These are phyloP conservation scores for Porogramme epimiltina DNA, from an alignment of 1,284 basidiomycete genomes.

Conservation along the genomic window DNA sequence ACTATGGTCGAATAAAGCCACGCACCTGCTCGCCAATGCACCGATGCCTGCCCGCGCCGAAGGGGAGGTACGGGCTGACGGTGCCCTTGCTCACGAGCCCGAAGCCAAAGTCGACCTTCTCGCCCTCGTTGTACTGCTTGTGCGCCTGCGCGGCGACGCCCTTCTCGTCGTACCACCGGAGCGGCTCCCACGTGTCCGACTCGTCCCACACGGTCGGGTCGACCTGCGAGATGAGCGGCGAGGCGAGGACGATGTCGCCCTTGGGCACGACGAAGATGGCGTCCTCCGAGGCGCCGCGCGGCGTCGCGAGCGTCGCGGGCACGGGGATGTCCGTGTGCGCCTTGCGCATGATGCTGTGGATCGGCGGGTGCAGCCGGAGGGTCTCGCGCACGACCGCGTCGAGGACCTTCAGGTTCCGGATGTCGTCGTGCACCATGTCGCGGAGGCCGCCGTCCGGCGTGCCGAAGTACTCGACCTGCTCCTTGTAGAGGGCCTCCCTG, in stretches of 20 bases:
- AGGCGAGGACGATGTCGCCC: constrained; percentile 91
- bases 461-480: constrained; percentile 86
- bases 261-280: constrained; percentile 85
- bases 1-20: constrained; percentile 2
- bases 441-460: constrained; percentile 82
- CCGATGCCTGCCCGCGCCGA: constrained; percentile 93
- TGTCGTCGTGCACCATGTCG: constrained; percentile 85
- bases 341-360: constrained; percentile 91
- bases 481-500: constrained; percentile 82
- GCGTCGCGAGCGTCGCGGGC: constrained; percentile 75
- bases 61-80: constrained; percentile 91
- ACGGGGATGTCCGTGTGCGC: constrained; percentile 86
- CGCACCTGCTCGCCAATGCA: constrained; percentile 92
- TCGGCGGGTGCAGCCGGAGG: constrained; percentile 89
- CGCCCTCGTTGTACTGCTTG: constrained; percentile 77
- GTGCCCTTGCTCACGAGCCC: constrained; percentile 93
- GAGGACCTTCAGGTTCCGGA: constrained; percentile 82
- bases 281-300: constrained; percentile 77
- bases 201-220: constrained; percentile 88
- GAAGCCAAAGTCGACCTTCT: constrained; percentile 96
- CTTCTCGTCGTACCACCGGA: constrained; percentile 83
- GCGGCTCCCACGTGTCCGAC: constrained; percentile 74
- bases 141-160: constrained; percentile 79
- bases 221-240: constrained; percentile 86
- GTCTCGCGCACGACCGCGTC: constrained; percentile 94